Evolutionary conservation across 2,329 filamentous ascomycete genomes (phyloP).

Genomic region (Aspergillus sp.): DNA sequence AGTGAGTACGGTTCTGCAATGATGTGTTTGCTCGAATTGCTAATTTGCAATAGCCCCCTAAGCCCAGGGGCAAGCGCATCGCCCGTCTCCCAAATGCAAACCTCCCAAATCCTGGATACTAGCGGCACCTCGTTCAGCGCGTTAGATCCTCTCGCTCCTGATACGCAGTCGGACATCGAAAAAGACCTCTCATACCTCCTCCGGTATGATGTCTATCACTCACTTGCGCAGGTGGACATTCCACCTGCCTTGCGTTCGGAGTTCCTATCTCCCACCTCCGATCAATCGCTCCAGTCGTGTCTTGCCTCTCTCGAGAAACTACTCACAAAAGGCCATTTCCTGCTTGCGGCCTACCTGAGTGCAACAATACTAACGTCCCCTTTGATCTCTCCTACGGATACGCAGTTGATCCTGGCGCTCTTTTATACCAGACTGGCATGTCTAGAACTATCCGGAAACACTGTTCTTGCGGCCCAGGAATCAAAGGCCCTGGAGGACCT

Average conservation of each 20-base stretch:
- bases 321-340: conserved; percentile 72
- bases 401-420: conserved; percentile 68
- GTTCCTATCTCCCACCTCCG: conserved; percentile 60
- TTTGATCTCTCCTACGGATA: conserved; percentile 49
- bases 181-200: conserved; percentile 82
- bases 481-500: conserved; percentile 63
- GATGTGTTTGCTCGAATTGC: conserved; percentile 2
- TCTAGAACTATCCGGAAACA: conserved; percentile 74
- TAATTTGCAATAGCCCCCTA: conserved; percentile 28
- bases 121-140: conserved; percentile 30
- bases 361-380: conserved; percentile 44
- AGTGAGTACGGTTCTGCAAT: conserved; percentile 55
- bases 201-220: conserved; percentile 78
- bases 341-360: conserved; percentile 64
- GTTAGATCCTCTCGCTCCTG: conserved; percentile 35
- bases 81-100: conserved; percentile 9
- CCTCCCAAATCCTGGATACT: conserved; percentile 14
- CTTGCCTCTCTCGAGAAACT: conserved; percentile 59
- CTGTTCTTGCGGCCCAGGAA: conserved; percentile 65
- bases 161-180: conserved; percentile 40
- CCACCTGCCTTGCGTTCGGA: conserved; percentile 68
- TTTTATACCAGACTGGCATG: conserved; percentile 80
- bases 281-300: conserved; percentile 51
- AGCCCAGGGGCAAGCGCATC: conserved; percentile 9
- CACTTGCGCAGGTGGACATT: conserved; percentile 63